A percentile compares a stretch with the other conserved stretches of the same genome.
These are phyloP conservation scores for Rhododendron ferrugineum DNA, from an alignment of 148 eudicot genomes.

Conservation along the genomic window DNA sequence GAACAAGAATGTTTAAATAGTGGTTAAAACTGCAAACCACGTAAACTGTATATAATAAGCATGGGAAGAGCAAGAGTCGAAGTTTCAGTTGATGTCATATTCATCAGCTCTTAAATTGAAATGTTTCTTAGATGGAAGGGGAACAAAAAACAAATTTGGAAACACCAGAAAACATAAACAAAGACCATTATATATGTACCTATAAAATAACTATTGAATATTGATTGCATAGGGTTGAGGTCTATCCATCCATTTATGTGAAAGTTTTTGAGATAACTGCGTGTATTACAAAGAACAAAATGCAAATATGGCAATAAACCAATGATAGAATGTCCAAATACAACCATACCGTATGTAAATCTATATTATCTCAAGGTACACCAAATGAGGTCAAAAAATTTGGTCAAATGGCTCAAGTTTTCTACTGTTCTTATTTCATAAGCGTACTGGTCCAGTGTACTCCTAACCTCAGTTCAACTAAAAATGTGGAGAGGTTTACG, in stretches of 20 bases:
- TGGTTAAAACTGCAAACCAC: not conserved
- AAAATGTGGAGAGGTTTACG: not conserved
- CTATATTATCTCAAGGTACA: not conserved
- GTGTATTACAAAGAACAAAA: not conserved
- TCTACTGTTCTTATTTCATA: not conserved
- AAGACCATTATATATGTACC: not conserved
- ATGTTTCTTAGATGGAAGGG: not conserved
- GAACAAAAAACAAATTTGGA: not conserved
- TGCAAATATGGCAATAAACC: not conserved
- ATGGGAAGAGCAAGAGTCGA: not conserved
- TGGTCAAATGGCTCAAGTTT: not conserved
- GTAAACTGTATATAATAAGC: not conserved
- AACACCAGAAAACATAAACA: not conserved
- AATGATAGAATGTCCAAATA: not conserved
- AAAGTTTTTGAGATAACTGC: not conserved
- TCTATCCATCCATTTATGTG: not conserved
- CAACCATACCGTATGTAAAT: not conserved
- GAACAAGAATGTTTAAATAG: not conserved
- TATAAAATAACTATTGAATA: not conserved
- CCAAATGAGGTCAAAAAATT: not conserved
- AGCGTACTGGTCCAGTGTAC: not conserved
- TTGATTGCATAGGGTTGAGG: slow-evolving; percentile 2
- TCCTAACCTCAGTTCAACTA: not conserved
- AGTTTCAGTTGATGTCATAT: not conserved
- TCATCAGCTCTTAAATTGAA: not conserved